phyloP scores from a whole-genome alignment of 495 filamentous ascomycete species.

The Neurospora sp. region DNA sequence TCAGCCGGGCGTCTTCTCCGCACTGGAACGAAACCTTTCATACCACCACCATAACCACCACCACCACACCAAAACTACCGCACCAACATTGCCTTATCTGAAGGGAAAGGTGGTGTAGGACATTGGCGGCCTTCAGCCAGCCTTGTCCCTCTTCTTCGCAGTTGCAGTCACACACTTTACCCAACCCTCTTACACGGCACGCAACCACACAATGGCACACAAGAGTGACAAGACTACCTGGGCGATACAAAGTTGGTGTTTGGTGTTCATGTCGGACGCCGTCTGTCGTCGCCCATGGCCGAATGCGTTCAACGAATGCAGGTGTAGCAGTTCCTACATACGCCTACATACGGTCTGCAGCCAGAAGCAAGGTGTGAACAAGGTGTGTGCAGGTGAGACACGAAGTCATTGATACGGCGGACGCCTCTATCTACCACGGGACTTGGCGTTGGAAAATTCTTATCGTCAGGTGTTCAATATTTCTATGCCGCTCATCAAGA shows the following conservation, averaged over 20 bases:
- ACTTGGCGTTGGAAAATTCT: neutral
- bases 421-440: neutral
- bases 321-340: neutral
- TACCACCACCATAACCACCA: neutral
- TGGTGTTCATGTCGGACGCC: neutral
- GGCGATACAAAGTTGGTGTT: neutral
- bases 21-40: neutral
- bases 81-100: neutral
- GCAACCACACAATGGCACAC: neutral
- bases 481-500: neutral
- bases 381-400: neutral
- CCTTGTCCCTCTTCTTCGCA: neutral
- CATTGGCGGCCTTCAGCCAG: neutral
- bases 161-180: neutral
- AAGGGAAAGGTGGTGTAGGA: neutral
- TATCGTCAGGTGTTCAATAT: neutral
- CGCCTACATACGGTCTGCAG: neutral
- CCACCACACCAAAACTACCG: neutral
- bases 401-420: neutral
- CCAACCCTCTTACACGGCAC: neutral
- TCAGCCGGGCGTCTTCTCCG: neutral
- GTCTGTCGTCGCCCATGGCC: no score
- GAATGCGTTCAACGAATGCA: no score
- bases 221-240: neutral
- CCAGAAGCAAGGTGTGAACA: neutral